These are phyloP conservation scores for Diplosphaera chodatii DNA, from an alignment of 139 green algal genomes.

Conservation along the genomic window DNA sequence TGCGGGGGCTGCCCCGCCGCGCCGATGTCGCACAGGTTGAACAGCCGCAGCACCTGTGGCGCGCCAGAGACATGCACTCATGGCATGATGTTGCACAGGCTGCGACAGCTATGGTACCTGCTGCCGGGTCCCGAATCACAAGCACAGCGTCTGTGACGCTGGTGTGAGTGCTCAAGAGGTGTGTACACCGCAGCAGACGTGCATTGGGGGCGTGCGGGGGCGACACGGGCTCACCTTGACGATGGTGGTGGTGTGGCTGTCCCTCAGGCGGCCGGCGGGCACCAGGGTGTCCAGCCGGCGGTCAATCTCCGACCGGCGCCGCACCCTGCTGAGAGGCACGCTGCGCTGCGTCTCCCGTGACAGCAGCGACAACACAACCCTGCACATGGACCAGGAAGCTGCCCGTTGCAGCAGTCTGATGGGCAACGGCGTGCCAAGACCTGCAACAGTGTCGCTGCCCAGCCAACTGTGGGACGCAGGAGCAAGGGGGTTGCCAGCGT, in stretches of 20 bases:
- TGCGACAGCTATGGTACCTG: too few relatives aligned
- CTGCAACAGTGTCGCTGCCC: too few relatives aligned
- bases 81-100: too few relatives aligned
- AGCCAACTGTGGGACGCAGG: too few relatives aligned
- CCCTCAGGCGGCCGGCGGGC: slow-evolving; percentile 38
- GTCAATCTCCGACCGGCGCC: slow-evolving; percentile 72
- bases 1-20: slow-evolving; percentile 12
- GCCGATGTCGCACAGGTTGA: slow-evolving; percentile 87
- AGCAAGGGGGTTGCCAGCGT: background rate
- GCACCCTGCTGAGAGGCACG: background rate
- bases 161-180: too few relatives aligned
- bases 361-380: background rate
- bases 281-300: slow-evolving; percentile 63
- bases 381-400: background rate
- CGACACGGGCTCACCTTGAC: slow-evolving; percentile 66
- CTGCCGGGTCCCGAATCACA: too few relatives aligned
- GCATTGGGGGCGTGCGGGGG: too few relatives aligned
- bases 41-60: slow-evolving; percentile 62
- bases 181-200: too few relatives aligned
- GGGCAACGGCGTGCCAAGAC: too few relatives aligned
- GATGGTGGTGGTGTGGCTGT: slow-evolving; percentile 39
- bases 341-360: background rate
- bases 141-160: too few relatives aligned
- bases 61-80: background rate
- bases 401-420: too few relatives aligned